A percentile compares a stretch with the other conserved stretches of the same genome.
Evolutionary conservation across 2,329 filamentous ascomycete species (phyloP).

Genomic region (Diplodia scrobiculata): DNA sequence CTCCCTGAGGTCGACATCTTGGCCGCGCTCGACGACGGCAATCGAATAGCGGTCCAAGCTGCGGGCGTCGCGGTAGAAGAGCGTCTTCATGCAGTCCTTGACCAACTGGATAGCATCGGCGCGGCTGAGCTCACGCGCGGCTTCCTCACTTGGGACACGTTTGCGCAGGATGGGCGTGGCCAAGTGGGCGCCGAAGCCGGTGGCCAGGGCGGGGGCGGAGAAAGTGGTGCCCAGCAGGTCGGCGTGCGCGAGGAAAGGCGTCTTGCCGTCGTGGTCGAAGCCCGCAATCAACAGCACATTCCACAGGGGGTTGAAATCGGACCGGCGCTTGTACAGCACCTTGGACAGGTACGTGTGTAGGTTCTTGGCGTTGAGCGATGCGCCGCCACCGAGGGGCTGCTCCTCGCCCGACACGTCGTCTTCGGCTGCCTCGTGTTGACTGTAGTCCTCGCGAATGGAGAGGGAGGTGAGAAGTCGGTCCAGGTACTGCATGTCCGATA

Average conservation of each 20-base stretch:
- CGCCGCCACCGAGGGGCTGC: slow-evolving; percentile 41
- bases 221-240: slow-evolving; percentile 94
- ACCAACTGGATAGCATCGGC: slow-evolving; percentile 80
- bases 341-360: slow-evolving; percentile 96
- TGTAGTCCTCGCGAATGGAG: slow-evolving; percentile 86
- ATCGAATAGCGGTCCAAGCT: slow-evolving; percentile 90
- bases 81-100: slow-evolving; percentile 95
- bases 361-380: slow-evolving; percentile 78
- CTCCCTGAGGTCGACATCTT: slow-evolving; percentile 78
- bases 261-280: slow-evolving; percentile 69
- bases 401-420: slow-evolving; percentile 45
- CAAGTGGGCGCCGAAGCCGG: slow-evolving; percentile 89
- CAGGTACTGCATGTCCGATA: slow-evolving; percentile 99
- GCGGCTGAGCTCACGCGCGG: slow-evolving; percentile 68
- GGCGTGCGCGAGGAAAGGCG: slow-evolving; percentile 87
- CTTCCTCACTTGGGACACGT: slow-evolving; percentile 79
- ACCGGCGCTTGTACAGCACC: slow-evolving; percentile 92
- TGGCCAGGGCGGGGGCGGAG: slow-evolving; percentile 82
- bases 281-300: slow-evolving; percentile 92
- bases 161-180: slow-evolving; percentile 88
- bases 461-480: slow-evolving; percentile 87
- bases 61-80: slow-evolving; percentile 95
- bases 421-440: slow-evolving; percentile 38
- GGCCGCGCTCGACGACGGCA: slow-evolving; percentile 80
- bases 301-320: slow-evolving; percentile 96